Conservation (phyloP, 208 protist species). For the Crithidia thermophila region DNA sequence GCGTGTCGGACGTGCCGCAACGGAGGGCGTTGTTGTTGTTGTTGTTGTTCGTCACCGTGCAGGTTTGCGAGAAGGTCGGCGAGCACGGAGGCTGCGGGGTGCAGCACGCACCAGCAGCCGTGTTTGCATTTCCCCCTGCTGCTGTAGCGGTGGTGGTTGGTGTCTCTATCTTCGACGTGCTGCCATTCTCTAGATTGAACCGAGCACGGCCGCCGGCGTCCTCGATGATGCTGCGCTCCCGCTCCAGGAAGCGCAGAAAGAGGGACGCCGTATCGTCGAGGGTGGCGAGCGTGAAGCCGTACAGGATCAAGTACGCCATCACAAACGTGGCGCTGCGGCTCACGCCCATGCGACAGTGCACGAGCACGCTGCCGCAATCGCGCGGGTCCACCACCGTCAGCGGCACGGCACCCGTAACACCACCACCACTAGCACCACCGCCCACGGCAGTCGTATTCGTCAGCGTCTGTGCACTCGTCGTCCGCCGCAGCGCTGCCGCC, state of each 20-base stretch:
- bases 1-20: no score
- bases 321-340: conserved; percentile 81
- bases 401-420: not conserved
- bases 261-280: conserved; percentile 27
- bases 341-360: conserved; percentile 86
- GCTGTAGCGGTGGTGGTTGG: not conserved
- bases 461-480: no score
- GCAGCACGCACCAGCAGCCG: no score
- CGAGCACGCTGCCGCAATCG: conserved; percentile 68
- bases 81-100: no score
- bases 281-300: conserved; percentile 43
- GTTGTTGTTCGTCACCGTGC: no score
- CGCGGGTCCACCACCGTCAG: conserved; percentile 25
- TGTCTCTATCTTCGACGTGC: no score
- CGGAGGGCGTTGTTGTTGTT: no score
- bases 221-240: conserved; percentile 21
- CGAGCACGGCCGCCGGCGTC: conserved; percentile 14
- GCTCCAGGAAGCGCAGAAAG: conserved; percentile 26
- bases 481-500: no score
- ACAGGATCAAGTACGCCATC: conserved; percentile 83
- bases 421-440: no score
- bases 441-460: no score
- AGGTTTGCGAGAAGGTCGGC: no score
- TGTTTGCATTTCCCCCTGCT: not conserved
- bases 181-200: conserved; percentile 1